These are phyloP conservation scores for Neonectria punicea DNA, from an alignment of 2,329 filamentous ascomycete species.

Conservation along the genomic window DNA sequence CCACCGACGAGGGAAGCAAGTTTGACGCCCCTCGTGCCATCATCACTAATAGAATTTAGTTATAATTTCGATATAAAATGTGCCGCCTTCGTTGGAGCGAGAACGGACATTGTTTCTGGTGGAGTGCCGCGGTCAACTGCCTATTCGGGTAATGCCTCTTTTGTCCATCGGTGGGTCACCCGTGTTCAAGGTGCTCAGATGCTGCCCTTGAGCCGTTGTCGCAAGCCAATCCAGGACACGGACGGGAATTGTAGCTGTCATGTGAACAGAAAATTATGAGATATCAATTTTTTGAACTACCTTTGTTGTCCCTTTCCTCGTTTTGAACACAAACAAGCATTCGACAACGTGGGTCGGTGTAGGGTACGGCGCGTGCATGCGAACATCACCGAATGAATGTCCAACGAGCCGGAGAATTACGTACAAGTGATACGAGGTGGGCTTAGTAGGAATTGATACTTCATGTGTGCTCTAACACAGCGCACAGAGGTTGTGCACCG, in stretches of 20 bases:
- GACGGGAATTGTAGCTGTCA: background rate
- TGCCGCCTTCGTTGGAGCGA: background rate
- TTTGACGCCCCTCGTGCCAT: no score
- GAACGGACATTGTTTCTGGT: background rate
- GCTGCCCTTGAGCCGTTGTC: background rate
- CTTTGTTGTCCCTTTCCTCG: background rate
- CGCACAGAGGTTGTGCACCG: background rate
- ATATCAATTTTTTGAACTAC: background rate
- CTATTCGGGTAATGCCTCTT: conserved; percentile 5
- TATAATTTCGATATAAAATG: background rate
- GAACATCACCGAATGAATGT: background rate
- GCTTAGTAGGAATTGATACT: background rate
- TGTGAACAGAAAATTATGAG: background rate
- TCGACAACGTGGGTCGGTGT: background rate
- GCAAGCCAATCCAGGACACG: background rate
- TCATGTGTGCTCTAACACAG: background rate
- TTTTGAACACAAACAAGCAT: background rate
- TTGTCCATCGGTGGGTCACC: background rate
- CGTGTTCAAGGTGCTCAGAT: background rate
- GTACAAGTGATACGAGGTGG: background rate
- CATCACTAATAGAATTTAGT: background rate
- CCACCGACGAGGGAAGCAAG: background rate
- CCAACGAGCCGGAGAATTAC: background rate
- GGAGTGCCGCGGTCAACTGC: background rate
- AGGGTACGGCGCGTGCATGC: background rate